Base-by-base conservation (phyloP, 331 rosid genomes). In the Acacia concinna region DNA sequence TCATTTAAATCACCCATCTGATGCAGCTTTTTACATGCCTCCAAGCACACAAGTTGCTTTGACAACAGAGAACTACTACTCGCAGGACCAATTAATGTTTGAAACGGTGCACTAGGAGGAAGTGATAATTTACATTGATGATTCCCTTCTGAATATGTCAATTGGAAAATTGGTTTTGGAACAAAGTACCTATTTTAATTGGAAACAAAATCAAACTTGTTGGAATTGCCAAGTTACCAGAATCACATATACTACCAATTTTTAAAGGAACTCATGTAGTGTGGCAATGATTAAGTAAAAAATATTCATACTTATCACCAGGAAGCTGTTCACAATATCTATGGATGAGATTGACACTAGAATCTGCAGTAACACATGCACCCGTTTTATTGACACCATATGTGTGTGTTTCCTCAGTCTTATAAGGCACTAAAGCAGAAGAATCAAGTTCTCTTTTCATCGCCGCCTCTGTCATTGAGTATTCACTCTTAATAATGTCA, bases 11-110 rank as follows among this genome's bases (percentile, higher is more conserved):
- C 87, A 74, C 91, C 92, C 76, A 86, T 73, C 54, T 89, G 86
- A 85, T 89, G 97, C 66, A 91, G 79, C 84, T 81, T 85, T 80
- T 89, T 86, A 76, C 93, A 91, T 37, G 91, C 97, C 83, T 91
- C 92, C 85, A 89, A 83, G 89, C 97, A 89, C 17, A 79, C 97
- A 59, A 86, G 89, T 85, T 91, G 97, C 88, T 87, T 91, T 31
- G 93, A 81, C n/a, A 87, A 76, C 73, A 83, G 81, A 51, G 89
- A 79, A 73, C 64, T 89, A 54, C 65, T 81, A 81, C 87, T 68
- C 34, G 34, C 23, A 67, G 97, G 92, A 79, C 97, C 91, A 46
- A 83, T 84, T 63, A 89, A 68, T 6, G 88, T 80, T 78, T 85
- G 90, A 79, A 91, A 81, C 69, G 97, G 73, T 31, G 93, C 89